Percentiles rank a stretch among this genome's conserved stretches.
Conservation (phyloP, 139 green algal genomes). For the Picochlorum sp. region DNA sequence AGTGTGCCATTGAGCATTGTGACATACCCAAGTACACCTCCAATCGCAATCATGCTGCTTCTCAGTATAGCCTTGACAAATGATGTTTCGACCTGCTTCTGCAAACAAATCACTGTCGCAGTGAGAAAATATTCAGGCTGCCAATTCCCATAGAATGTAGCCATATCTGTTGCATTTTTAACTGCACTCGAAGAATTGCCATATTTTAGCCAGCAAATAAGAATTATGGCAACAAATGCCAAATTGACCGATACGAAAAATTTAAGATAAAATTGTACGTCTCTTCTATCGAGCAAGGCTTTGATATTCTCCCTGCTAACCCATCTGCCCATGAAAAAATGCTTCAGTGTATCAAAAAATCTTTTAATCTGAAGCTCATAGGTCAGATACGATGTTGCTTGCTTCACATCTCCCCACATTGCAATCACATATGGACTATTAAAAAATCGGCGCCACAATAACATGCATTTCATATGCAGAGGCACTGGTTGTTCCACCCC, state of each 20-base stretch:
- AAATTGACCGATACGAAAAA: constrained; percentile 8
- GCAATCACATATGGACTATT: not conserved
- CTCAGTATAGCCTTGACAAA: constrained; percentile 10
- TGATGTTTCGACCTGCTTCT: constrained; percentile 15
- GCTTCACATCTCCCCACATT: not conserved
- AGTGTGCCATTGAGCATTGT: constrained; percentile 19
- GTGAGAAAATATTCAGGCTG: constrained; percentile 16
- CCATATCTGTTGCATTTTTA: not conserved
- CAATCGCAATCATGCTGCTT: constrained; percentile 4
- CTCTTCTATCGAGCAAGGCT: not conserved
- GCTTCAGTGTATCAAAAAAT: not conserved
- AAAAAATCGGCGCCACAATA: not conserved
- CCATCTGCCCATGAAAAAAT: not conserved
- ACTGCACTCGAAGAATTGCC: not conserved
- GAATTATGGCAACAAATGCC: constrained; percentile 11
- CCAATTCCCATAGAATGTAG: constrained; percentile 11
- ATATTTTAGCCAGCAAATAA: constrained; percentile 10
- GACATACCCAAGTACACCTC: constrained; percentile 7
- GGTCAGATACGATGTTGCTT: not conserved
- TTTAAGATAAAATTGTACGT: constrained; percentile 4
- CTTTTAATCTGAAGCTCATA: not conserved
- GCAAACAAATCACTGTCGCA: constrained; percentile 18
- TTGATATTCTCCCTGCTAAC: not conserved
- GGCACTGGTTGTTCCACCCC: not conserved
- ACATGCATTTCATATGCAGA: not conserved